These are phyloP conservation scores for Phytophthora ramorum DNA, from an alignment of 352 stramenopile species.

Conservation along the genomic window DNA sequence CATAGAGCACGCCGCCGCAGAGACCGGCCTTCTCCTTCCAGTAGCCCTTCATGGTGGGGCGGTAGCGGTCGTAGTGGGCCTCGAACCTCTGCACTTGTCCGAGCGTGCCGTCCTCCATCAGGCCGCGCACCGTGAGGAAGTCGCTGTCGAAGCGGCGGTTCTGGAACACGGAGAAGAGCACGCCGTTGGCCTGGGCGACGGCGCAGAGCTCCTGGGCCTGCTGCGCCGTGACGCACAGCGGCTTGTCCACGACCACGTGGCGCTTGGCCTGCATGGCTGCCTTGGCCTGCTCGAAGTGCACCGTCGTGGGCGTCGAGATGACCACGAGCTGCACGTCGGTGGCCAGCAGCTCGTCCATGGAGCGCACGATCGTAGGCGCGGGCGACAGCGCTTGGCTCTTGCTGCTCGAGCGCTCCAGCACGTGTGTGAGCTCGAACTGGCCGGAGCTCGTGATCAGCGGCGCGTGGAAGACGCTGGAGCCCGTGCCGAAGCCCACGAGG, in stretches of 20 bases:
- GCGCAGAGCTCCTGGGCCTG: constrained; percentile 62
- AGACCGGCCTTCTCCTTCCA: constrained; percentile 75
- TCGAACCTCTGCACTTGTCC: constrained; percentile 67
- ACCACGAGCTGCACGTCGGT: constrained; percentile 69
- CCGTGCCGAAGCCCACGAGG: constrained; percentile 76
- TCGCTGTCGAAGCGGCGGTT: constrained; percentile 82
- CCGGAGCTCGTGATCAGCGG: constrained; percentile 68
- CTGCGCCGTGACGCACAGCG: constrained; percentile 61
- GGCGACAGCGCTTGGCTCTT: constrained; percentile 63
- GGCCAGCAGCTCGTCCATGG: constrained; percentile 73
- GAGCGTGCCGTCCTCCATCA: constrained; percentile 57
- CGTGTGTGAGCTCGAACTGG: constrained; percentile 76
- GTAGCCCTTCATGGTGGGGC: constrained; percentile 75
- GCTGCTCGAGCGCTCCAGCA: constrained; percentile 74
- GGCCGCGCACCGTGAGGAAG: constrained; percentile 64
- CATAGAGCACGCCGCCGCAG: constrained; percentile 73
- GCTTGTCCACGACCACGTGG: constrained; percentile 83
- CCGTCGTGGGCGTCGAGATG: constrained; percentile 74
- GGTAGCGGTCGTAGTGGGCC: constrained; percentile 74
- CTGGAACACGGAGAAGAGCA: constrained; percentile 81
- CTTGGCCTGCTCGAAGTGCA: constrained; percentile 83
- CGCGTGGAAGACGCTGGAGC: constrained; percentile 78
- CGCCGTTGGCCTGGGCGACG: constrained; percentile 52
- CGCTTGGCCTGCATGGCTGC: constrained; percentile 72
- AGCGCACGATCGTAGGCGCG: constrained; percentile 64